Percentiles rank a stretch among this genome's conserved stretches.
Evolutionary conservation across 305 asterid genomes (phyloP).

Genomic region (Rubia peregrina): DNA sequence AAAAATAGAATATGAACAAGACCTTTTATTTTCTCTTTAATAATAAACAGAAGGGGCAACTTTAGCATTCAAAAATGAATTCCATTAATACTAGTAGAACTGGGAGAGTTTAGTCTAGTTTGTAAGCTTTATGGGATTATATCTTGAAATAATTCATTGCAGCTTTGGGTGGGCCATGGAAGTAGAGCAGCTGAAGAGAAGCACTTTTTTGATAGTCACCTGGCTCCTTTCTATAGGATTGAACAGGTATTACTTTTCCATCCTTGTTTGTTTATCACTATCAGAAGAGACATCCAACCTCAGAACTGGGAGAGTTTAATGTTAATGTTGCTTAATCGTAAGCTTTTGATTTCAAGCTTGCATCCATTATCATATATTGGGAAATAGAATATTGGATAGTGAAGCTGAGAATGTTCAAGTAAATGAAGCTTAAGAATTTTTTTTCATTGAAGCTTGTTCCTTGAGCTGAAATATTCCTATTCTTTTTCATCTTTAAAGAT

Average conservation of each 20-base stretch:
- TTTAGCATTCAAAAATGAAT: not conserved
- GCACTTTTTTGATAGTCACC: constrained; percentile 81
- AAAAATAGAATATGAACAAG: not conserved
- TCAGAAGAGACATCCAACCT: not conserved
- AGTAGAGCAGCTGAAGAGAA: constrained; percentile 99
- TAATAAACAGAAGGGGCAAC: not conserved
- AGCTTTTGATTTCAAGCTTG: not conserved
- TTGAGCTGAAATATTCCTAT: not conserved
- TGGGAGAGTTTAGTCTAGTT: not conserved
- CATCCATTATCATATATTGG: not conserved
- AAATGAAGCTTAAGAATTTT: not conserved
- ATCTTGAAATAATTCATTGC: constrained; percentile 14
- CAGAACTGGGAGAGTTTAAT: not conserved
- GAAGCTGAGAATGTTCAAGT: not conserved
- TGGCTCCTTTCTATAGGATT: constrained; percentile 94
- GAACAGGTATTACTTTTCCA: constrained; percentile 51
- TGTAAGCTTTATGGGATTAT: constrained; percentile 13
- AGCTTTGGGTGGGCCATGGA: constrained; percentile 99
- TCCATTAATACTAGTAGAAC: not conserved
- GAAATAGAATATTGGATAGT: not conserved
- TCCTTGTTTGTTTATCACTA: not conserved
- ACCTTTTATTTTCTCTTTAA: not conserved
- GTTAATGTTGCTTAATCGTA: not conserved
- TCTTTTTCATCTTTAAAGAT: not conserved
- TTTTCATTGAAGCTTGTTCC: not conserved